Evolutionary conservation across 768 basidiomycete genomes (phyloP), one percentile per base, ranked within the genome.

Genomic region (Rossbeevera mucosa): DNA sequence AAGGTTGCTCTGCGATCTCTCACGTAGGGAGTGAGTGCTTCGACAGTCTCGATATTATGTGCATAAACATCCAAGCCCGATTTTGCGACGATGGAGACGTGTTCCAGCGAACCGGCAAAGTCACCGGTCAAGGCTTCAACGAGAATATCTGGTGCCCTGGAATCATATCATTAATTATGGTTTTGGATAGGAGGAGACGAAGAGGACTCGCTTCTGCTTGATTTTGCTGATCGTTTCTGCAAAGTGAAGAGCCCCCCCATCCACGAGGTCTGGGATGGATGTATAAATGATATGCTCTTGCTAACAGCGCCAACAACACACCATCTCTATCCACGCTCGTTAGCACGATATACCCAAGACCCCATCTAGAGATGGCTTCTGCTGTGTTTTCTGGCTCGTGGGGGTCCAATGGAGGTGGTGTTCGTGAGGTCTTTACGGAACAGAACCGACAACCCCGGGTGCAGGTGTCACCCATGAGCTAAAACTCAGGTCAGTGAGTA

Each of bases 401-500:
- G 0, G 90, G 85, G 65, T 99, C 95, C 33, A 99, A 72, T 7
- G 96, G 94, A 25, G 89, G 85, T 8, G 96, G 96, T 0, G 83
- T 67, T 47, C 80, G 77, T 3, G 93, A 93, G 0, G 96, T 99
- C 75, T 96, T 96, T 47, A 99, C 92, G 8, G 94, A 90, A 63
- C 96, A 99, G 66, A 99, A 99, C 50, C 94, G 79, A 71, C 96
- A 99, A 2, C 94, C 96, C 64, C 96, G 84, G 30, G 96, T 99
- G 66, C 96, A 99, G 13, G 93, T 96, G 72, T 98, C 95, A 8
- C 96, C 96, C 96, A 99, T 98, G 13, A 99, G 75, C 94, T 98
- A 58, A 25, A 53, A 21, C 28, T 28, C 4, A 25, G 18, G 50
- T 58, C 47, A 59, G 55, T 40, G 16, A 59, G 29, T 5, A 44